Evolutionary conservation across 163 green algal genomes (phyloP).

Genomic region (Scenedesmus sp.): DNA sequence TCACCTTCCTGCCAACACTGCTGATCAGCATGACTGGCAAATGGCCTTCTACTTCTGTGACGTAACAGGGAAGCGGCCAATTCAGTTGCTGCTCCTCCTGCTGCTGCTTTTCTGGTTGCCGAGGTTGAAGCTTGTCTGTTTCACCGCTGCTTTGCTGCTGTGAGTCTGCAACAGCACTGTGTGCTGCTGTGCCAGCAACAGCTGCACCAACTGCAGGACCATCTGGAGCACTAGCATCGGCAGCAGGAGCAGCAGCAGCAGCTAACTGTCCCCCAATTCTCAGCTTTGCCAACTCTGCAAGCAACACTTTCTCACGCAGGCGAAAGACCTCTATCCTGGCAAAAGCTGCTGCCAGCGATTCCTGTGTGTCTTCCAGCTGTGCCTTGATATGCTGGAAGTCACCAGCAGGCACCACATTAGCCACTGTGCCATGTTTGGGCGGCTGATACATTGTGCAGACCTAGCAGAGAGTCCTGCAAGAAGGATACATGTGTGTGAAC

Average conservation of each 20-base stretch:
- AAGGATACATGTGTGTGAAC: background rate
- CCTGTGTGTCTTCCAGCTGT: conserved; percentile 54
- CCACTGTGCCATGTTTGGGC: background rate
- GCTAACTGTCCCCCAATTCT: background rate
- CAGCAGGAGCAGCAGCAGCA: background rate
- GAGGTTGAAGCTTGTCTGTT: background rate
- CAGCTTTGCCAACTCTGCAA: conserved; percentile 57
- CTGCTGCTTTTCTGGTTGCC: background rate
- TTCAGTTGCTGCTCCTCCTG: background rate
- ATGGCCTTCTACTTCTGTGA: conserved; percentile 35
- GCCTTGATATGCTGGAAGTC: conserved; percentile 39
- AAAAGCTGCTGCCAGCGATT: conserved; percentile 63
- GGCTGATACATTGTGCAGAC: background rate
- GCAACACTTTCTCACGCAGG: conserved; percentile 61
- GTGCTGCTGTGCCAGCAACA: background rate
- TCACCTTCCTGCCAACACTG: conserved; percentile 31
- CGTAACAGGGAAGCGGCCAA: conserved; percentile 33
- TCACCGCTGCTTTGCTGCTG: background rate
- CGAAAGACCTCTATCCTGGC: conserved; percentile 68
- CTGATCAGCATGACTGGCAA: conserved; percentile 36
- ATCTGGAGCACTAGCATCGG: background rate
- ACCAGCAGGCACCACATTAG: conserved; percentile 14
- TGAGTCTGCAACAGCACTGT: background rate
- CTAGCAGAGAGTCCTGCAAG: background rate
- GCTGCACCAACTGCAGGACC: background rate